Base-by-base conservation (phyloP, 2,329 filamentous ascomycete genomes). In the Ciborinia camelliae region DNA sequence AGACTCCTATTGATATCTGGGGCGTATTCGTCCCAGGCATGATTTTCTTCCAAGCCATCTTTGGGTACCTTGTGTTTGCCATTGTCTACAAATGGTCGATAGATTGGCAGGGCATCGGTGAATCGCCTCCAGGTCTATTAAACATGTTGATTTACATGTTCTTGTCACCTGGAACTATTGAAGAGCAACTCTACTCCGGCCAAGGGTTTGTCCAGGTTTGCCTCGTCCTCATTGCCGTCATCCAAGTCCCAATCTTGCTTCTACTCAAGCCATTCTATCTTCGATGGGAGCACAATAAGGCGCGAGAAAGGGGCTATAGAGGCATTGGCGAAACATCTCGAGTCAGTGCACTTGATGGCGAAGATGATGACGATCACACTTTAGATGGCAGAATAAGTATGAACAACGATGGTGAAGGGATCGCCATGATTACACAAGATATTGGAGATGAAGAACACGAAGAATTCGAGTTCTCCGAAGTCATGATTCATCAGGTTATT, bases 91-190 rank as follows among this genome's bases (percentile, higher is more conserved):
- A 99, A 80, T 99, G 96, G 95, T 89, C 85, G 12, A 84, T 97
- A 45, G 89, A 99, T 77, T 99, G 95, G 95, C 72, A 78, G 62
- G 79, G 80, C 55, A 83, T 82, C 50, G 86, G 82, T 48, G 76
- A 83, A 71, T 83, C 86, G 68, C 91, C 96, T 1, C 95, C 96
- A 2, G 92, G 92, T 73, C 82, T 99, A 66, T 81, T 99, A 68
- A 99, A 99, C 84, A 98, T 98, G 94, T 83, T 99, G 74, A 99
- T 99, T 74, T 97, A 97, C 84, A 99, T 99, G 96, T 99, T 99
- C 82, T 80, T 99, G 71, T 87, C 89, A 69, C 95, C 95, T 4
- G 92, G 92, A 60, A 90, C 78, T 0, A 75, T 88, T 20, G 88
- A 90, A 57, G 85, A 91, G 67, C 83, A 83, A 59, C 82, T 99